Percentiles rank a stretch among this genome's conserved stretches.
Conservation (phyloP, 2,329 filamentous ascomycete genomes). For the Parafenestella ontariensis region DNA sequence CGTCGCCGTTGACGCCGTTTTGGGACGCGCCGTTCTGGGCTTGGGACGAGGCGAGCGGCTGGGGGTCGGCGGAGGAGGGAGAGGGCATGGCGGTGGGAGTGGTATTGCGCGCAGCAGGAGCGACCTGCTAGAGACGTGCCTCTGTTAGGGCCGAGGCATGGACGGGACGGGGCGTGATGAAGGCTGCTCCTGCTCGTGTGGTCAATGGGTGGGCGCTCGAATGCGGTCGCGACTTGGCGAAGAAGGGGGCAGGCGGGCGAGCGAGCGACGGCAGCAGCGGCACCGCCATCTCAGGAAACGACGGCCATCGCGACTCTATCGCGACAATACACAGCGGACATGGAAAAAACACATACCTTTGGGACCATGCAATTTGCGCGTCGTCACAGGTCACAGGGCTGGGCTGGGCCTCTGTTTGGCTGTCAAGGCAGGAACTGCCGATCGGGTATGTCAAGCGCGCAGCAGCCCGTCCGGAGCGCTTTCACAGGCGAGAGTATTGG, state of each 20-base stretch:
- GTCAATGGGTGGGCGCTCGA: conserved; percentile 37
- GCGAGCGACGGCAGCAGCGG: conserved; percentile 28
- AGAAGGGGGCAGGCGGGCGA: conserved; percentile 34
- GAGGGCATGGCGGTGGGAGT: conserved; percentile 45
- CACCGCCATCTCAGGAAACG: conserved; percentile 19
- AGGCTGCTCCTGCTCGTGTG: conserved; percentile 22
- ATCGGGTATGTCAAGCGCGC: conserved; percentile 38
- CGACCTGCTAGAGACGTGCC: conserved; percentile 37
- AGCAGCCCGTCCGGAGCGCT: conserved; percentile 35
- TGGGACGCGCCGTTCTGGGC: conserved; percentile 40
- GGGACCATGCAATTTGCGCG: conserved; percentile 48
- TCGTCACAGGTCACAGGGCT: conserved; percentile 47
- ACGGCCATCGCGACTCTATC: conserved; percentile 7
- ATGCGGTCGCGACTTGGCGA: conserved; percentile 29
- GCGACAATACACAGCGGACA: background rate
- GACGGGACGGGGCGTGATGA: conserved; percentile 26
- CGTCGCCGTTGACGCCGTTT: conserved; percentile 41
- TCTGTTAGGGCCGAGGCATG: conserved; percentile 40
- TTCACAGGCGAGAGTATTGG: conserved; percentile 42
- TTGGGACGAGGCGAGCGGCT: conserved; percentile 31
- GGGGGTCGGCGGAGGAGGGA: conserved; percentile 36
- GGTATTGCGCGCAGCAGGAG: conserved; percentile 36
- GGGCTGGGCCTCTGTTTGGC: conserved; percentile 47
- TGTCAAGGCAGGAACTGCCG: conserved; percentile 45
- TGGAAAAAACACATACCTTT: conserved; percentile 45